Base-by-base conservation (phyloP, 2,329 filamentous ascomycete genomes). In the Monosporascus cannonballus region DNA sequence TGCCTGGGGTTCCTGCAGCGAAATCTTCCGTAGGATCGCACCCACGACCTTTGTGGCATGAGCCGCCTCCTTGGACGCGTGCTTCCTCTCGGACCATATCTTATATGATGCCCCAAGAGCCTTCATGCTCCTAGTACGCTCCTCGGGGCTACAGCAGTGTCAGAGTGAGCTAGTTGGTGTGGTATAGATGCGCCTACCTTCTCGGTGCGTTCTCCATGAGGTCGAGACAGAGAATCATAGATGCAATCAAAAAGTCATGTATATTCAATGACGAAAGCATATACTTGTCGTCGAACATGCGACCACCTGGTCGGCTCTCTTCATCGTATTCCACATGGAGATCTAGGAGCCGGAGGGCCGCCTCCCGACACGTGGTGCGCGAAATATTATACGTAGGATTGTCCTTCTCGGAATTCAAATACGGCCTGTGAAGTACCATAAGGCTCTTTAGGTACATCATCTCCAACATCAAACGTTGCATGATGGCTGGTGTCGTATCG, bases 201-300 rank as follows among this genome's bases (percentile, higher is more conserved):
- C 66, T 69, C 20, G 70, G 65, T 27, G 60, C 57, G 18, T 69
- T 70, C 55, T 75, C 73, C 24, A 67, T 69, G 14, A 78, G 63
- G 55, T 79, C 76, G 3, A 84, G 64, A 52, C 78, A 84, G 6
- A 84, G 60, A 41, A 84, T 76, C 78, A 83, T 84, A 14, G 79
- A 75, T 0, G 81, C 81, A 18, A 84, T 73, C 25, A 84, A 65
- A 54, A 82, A 84, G 57, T 84, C 78, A 36, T 82, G 78, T 22
- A 78, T 67, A 5, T 76, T 77, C 45, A 84, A 62, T 3, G 74
- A 76, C 3, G 75, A 75, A 7, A 83, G 62, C 68, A 84, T 78
- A 65, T 77, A 80, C 42, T 75, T 71, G 48, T 83, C 76, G 39
- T 75, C 71, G 51, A 75, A 71, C 54, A 85, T 64, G 20, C 77